A percentile compares a stretch with the other conserved stretches of the same genome.
Conservation (phyloP, 495 filamentous ascomycete species). For the Penicillium bovifimosum region DNA sequence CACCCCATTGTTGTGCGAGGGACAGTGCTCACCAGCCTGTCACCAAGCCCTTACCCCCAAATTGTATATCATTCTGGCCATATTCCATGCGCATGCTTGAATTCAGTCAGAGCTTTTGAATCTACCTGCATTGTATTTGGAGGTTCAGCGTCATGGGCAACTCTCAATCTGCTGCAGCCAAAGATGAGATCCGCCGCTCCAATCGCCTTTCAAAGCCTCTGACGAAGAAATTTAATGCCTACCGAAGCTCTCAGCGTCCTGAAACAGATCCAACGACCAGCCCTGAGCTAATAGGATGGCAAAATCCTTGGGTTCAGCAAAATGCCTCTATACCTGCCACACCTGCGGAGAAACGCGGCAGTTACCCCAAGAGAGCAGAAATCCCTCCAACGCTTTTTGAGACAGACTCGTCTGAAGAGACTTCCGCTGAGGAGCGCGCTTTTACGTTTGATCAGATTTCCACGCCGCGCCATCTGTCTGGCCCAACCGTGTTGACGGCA, state of each 20-base stretch:
- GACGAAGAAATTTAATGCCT: conserved; percentile 21
- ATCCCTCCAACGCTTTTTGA: conserved; percentile 18
- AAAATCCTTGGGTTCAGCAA: conserved; percentile 27
- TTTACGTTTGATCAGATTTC: not conserved
- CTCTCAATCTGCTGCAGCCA: conserved; percentile 31
- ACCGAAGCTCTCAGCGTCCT: not conserved
- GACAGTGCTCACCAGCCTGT: conserved; percentile 6
- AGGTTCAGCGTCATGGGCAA: conserved; percentile 32
- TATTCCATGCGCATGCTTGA: conserved; percentile 15
- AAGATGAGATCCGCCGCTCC: conserved; percentile 33
- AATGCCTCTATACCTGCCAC: conserved; percentile 8
- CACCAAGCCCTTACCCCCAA: conserved; percentile 1
- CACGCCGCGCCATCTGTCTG: conserved; percentile 4
- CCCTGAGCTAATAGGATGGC: conserved; percentile 24
- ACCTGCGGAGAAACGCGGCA: conserved; percentile 5
- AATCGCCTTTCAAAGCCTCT: conserved; percentile 44
- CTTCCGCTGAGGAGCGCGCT: not conserved
- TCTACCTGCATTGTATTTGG: conserved; percentile 6
- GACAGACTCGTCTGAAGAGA: conserved; percentile 10
- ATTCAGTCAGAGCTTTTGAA: conserved; percentile 10
- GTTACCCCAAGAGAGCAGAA: conserved; percentile 10
- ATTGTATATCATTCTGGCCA: conserved; percentile 17
- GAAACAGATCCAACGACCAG: conserved; percentile 10
- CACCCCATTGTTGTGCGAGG: conserved; percentile 5
- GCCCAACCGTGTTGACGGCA: conserved; percentile 14